Evolutionary conservation across 129 eudicot genomes (phyloP).

Genomic region (Tanacetum coccineum): DNA sequence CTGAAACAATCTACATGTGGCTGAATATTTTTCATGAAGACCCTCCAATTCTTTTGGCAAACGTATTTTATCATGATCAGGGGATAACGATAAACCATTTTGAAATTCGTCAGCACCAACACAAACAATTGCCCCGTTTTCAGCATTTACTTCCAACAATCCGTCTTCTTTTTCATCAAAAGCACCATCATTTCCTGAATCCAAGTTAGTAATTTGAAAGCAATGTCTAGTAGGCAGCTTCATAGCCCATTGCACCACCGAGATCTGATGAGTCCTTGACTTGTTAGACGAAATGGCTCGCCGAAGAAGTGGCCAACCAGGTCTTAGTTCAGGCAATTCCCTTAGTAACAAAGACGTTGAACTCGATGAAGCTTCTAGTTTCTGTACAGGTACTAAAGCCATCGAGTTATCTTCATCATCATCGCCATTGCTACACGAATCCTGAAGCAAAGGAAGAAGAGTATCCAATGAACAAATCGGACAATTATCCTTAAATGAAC

Average conservation of each 20-base stretch:
- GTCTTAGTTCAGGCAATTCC: constrained; percentile 60
- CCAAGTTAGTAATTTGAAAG: constrained; percentile 37
- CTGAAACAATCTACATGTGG: constrained; percentile 60
- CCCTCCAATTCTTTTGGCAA: constrained; percentile 51
- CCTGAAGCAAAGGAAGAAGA: constrained; percentile 28
- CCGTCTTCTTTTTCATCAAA: constrained; percentile 21
- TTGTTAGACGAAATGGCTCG: constrained; percentile 43
- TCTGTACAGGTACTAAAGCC: constrained; percentile 75
- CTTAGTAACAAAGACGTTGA: constrained; percentile 50
- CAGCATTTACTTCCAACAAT: constrained; percentile 36
- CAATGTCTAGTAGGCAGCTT: constrained; percentile 48
- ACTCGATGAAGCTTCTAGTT: constrained; percentile 55
- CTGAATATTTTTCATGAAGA: constrained; percentile 55
- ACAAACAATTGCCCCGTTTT: constrained; percentile 63
- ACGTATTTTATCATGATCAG: constrained; percentile 28
- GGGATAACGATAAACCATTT: constrained; percentile 33
- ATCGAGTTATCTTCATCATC: constrained; percentile 42
- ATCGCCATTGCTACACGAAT: constrained; percentile 27
- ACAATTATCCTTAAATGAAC: constrained; percentile 37
- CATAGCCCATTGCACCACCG: constrained; percentile 90
- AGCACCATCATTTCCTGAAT: constrained; percentile 27
- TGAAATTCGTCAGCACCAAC: constrained; percentile 36
- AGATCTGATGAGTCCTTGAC: constrained; percentile 40
- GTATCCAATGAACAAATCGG: constrained; percentile 53
- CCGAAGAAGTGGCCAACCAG: constrained; percentile 84